Evolutionary conservation across 352 stramenopile genomes (phyloP), one percentile per base, ranked within the genome.

Genomic region (Globisporangium irregulare): DNA sequence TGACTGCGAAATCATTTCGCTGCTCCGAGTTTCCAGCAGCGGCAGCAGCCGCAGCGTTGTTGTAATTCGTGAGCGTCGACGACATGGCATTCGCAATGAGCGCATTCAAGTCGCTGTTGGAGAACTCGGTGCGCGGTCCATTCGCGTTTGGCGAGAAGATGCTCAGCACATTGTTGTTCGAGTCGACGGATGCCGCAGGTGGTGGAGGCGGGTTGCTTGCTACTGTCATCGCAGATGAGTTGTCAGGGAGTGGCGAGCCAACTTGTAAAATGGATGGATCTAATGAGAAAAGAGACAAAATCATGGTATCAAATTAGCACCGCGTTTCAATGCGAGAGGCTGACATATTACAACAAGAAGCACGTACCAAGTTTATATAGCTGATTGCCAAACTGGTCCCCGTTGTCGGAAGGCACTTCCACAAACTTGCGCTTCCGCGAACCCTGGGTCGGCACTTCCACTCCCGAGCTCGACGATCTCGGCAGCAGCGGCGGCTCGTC

Each of bases 351-450:
- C 8, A 57, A n/a, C 55, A 63, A 22, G 12, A 29, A 32, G 29
- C 29, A 74, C 75, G 43, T 62, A 82, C 76, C 75, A 43, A 79
- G 43, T 24, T 77, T 75, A 62, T 80, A 79, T 14, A 82, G 27
- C 14, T 79, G 54, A 36, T 69, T 74, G 14, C 57, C 60, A 48
- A 81, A 74, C 1, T 58, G 15, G 41, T 62, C 24, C 32, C 41
- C 12, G 9, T 25, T 62, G 36, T 74, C 70, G 12, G 72, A 56
- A 8, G 73, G 73, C 1, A 94, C 84, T 73, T 95, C 88, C 4
- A 94, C 82, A 41, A 95, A 95, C 59, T 95, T 95, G 12, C 88
- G 78, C 70, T 95, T 95, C 9, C 86, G 75, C 34, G 77, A 79
- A 1, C 66, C 68, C 41, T 80, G 64, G 1, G 66, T 70, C n/a